Evolutionary conservation across 352 stramenopile genomes (phyloP).

Genomic region (Globisporangium spiculum): DNA sequence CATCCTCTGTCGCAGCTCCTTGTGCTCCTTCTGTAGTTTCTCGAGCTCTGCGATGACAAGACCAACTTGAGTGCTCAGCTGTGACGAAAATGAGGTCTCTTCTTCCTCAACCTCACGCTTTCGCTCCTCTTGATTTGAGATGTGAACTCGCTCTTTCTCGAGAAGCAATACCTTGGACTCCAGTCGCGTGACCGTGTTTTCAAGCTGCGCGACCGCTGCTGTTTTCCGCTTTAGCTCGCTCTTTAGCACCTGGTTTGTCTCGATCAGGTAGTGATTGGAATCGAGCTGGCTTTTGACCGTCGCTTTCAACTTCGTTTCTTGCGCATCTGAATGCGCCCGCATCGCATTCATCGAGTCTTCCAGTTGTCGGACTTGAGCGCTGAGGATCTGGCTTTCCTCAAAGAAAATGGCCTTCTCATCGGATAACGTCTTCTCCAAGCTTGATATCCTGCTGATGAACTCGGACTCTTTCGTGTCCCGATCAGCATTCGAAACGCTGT

Average conservation of each 20-base stretch:
- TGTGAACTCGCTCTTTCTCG: slow-evolving; percentile 46
- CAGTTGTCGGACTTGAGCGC: slow-evolving; percentile 15
- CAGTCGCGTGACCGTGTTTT: slow-evolving; percentile 31
- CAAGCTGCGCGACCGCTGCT: slow-evolving; percentile 22
- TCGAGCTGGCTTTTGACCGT: slow-evolving; percentile 40
- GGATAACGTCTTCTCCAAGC: background rate
- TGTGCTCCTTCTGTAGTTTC: slow-evolving; percentile 41
- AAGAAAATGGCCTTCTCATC: background rate
- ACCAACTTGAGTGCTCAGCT: slow-evolving; percentile 42
- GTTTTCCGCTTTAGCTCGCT: slow-evolving; percentile 28
- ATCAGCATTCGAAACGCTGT: slow-evolving; percentile 35
- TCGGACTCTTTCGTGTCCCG: slow-evolving; percentile 23
- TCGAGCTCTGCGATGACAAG: slow-evolving; percentile 46
- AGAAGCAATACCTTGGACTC: slow-evolving; percentile 49
- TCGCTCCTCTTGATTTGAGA: slow-evolving; percentile 30
- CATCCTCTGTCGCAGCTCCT: slow-evolving; percentile 26
- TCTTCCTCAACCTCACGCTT: slow-evolving; percentile 32
- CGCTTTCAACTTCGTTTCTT: slow-evolving; percentile 32
- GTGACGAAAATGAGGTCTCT: slow-evolving; percentile 27
- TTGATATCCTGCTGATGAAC: background rate
- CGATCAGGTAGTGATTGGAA: slow-evolving; percentile 38
- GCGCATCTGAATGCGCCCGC: slow-evolving; percentile 23
- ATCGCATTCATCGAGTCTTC: slow-evolving; percentile 17
- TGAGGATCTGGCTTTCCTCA: slow-evolving; percentile 6
- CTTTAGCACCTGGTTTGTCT: slow-evolving; percentile 40